Percentiles rank a stretch among this genome's conserved stretches.
Evolutionary conservation across 2,329 filamentous ascomycete genomes (phyloP).

Genomic region (Alternaria ventricosa): DNA sequence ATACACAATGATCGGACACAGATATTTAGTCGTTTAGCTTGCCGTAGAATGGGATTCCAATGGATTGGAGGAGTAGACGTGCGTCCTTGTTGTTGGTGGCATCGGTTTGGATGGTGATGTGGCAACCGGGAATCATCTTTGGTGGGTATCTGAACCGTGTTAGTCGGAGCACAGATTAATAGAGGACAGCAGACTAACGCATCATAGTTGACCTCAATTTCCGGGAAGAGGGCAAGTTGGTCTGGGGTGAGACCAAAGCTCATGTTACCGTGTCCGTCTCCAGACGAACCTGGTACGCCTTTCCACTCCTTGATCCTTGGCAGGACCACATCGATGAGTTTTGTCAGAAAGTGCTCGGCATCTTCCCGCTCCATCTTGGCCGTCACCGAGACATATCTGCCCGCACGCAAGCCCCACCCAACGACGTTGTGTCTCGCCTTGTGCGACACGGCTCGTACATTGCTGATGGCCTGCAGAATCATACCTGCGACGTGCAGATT

Average conservation of each 20-base stretch:
- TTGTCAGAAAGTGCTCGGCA: constrained; percentile 90
- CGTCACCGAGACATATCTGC: constrained; percentile 77
- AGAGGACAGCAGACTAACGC: constrained; percentile 64
- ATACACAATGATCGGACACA: constrained; percentile 14
- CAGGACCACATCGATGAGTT: constrained; percentile 86
- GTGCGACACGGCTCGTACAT: constrained; percentile 74
- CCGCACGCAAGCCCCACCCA: constrained; percentile 75
- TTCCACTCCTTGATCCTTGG: constrained; percentile 97
- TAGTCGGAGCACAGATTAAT: background rate
- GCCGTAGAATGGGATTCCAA: constrained; percentile 84
- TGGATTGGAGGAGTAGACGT: constrained; percentile 72
- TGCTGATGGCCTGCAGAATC: constrained; percentile 84
- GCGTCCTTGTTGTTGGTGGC: constrained; percentile 87
- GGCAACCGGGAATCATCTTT: constrained; percentile 83
- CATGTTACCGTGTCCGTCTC: constrained; percentile 88
- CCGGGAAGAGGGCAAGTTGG: constrained; percentile 84
- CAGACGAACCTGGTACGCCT: constrained; percentile 76
- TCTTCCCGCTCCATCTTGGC: constrained; percentile 77
- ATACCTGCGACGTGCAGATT: constrained; percentile 84
- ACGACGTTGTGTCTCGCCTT: constrained; percentile 72
- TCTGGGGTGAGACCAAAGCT: constrained; percentile 78
- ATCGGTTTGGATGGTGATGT: constrained; percentile 83
- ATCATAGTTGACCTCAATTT: constrained; percentile 94
- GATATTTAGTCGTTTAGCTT: constrained; percentile 59
- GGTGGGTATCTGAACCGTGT: constrained; percentile 61